Evolutionary conservation across 139 green algal genomes (phyloP), one percentile per base, ranked within the genome.

Genomic region (Zygnema cylindricum): DNA sequence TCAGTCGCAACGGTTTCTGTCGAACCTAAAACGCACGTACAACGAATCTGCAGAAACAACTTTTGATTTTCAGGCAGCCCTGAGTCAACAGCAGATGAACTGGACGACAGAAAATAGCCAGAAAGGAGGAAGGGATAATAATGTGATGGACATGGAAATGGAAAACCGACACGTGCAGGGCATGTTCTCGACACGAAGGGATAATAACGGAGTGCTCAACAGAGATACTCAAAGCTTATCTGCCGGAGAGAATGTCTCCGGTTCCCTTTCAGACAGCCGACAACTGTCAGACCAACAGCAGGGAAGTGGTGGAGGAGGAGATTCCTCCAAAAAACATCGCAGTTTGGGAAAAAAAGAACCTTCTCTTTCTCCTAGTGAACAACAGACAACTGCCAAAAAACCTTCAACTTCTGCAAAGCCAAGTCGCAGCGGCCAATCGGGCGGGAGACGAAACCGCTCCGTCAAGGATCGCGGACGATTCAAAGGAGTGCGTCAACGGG

Each of bases 401-500:
- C 16, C 49, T 25, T 63, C 49, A 63, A 16, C 16, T 7, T 16
- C 49, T 63, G 49, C 49, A 7, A 63, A 63, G 16, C 16, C 49
- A n/a, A n/a, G n/a, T n/a, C n/a, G n/a, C n/a, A n/a, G n/a, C 16
- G 49, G 49, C 49, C 49, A 16, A 25, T 63, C 49, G 7, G 49
- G 49, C 7, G 49, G 49, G 16, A 63, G 16, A 16, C 49, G 49
- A 16, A 7, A 63, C 7, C 7, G 16, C 7, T n/a, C n/a, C n/a
- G 49, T 7, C 7, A 79, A 43, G 21, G 71, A 41, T 79, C 77
- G 41, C 32, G 76, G 33, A 2, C 75, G 33, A 33, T 84, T 43
- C 25, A 84, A 55, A 84, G 83, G 83, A 35, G 83, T 88, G 11
- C 33, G 83, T n/a, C 83, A 88, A 76, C 76, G 83, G 1, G 36